Evolutionary conservation across 148 eudicot genomes (phyloP), one percentile per base, ranked within the genome.

Genomic region (Rhododendron griersonianum): DNA sequence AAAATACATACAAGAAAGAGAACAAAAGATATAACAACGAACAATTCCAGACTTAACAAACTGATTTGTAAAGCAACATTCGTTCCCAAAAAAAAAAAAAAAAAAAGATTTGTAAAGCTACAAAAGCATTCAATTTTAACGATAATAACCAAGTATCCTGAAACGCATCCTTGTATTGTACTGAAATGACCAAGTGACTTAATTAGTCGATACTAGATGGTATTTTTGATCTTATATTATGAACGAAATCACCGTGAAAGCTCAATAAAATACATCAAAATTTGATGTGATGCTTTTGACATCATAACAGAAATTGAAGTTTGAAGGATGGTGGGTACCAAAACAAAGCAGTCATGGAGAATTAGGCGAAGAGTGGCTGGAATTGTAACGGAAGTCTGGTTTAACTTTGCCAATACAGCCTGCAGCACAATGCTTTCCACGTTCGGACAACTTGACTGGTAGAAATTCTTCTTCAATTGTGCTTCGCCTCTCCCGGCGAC

Each of bases 291-390:
- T 3, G 6, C 0, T 55, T 59, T 55, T 3, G 16, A 55, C 61
- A 55, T 55, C n/a, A 59, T 59, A 59, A 23, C 65, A 59, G 65
- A 59, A 4, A 21, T 59, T 21, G 9, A 59, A 21, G 9, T 21
- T 6, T 19, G 10, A 65, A 65, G 28, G n/a, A 65, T 63, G 71
- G 71, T n/a, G 21, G 78, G 48, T 78, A 94, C 96, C 94, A 89
- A 89, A 28, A 95, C 92, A 84, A 95, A 88, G 85, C 98, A 94
- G 80, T 95, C 96, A 81, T 94, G 98, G 83, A 95, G 90, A 81
- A 93, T 92, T 50, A 95, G 89, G 7, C 96, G 95, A 44, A 95
- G 92, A 0, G 96, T 95, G 83, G 94, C 95, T 33, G 92, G 96
- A 86, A 93, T 88, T 5, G 96, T 92, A 11, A 89, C 81, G 25